Evolutionary conservation across 2,329 filamentous ascomycete genomes (phyloP).

Genomic region (Balansia obtecta): DNA sequence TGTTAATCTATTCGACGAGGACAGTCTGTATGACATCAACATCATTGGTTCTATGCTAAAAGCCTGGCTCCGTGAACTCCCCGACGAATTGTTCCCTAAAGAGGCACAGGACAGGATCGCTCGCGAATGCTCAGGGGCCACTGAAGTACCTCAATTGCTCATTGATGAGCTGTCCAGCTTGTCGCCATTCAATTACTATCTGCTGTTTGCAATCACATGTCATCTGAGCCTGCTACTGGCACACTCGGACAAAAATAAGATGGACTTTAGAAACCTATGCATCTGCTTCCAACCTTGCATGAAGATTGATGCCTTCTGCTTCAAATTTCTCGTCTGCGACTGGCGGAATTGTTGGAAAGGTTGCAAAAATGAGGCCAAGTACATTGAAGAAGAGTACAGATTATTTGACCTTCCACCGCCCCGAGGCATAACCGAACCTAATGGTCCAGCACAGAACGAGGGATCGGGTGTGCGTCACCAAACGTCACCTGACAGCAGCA

Average conservation of each 20-base stretch:
- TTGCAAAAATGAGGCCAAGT: constrained; percentile 79
- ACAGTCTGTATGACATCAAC: constrained; percentile 89
- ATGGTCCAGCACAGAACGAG: constrained; percentile 14
- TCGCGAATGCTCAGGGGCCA: constrained; percentile 65
- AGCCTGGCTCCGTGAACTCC: constrained; percentile 88
- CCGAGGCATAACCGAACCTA: constrained; percentile 29
- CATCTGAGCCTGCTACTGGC: constrained; percentile 85
- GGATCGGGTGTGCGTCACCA: constrained; percentile 9
- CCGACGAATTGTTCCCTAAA: constrained; percentile 87
- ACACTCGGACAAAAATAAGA: constrained; percentile 92
- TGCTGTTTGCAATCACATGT: constrained; percentile 93
- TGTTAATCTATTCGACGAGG: constrained; percentile 78
- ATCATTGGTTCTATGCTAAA: constrained; percentile 95
- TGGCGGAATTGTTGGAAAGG: constrained; percentile 97
- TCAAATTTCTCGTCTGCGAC: constrained; percentile 88
- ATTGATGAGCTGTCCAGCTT: constrained; percentile 86
- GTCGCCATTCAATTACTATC: constrained; percentile 95
- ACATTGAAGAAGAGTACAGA: constrained; percentile 56
- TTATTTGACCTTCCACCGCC: constrained; percentile 47
- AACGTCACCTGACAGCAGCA: constrained; percentile 56
- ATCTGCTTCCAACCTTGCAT: constrained; percentile 97
- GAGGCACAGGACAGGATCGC: constrained; percentile 68
- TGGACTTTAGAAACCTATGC: constrained; percentile 91
- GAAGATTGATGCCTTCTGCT: constrained; percentile 90
- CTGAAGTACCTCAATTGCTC: constrained; percentile 70